These are phyloP conservation scores for Chamaecyparis obtusa DNA, from an alignment of 75 land plant genomes.

Conservation along the genomic window DNA sequence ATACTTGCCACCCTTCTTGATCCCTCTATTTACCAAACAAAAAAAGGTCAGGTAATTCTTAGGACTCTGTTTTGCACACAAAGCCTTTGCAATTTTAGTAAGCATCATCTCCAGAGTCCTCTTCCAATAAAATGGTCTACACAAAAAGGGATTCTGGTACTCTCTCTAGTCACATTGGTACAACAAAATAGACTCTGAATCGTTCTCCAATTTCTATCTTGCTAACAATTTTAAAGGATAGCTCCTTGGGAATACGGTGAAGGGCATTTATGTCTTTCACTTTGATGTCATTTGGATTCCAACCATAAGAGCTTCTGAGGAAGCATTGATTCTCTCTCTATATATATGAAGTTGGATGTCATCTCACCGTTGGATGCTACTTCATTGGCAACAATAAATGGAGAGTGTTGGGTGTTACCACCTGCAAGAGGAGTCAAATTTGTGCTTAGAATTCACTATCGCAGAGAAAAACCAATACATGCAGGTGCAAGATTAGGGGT, in stretches of 20 bases:
- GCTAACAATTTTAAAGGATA: constrained; percentile 77
- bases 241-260: constrained; percentile 80
- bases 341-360: constrained; percentile 90
- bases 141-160: constrained; percentile 70
- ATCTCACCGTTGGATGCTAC: too few species aligned
- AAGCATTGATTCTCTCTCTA: constrained; percentile 96
- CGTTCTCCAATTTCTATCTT: constrained; percentile 87
- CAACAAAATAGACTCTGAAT: constrained; percentile 75
- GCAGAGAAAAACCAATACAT: too few species aligned
- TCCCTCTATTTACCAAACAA: constrained; percentile 82
- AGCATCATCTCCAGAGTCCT: constrained; percentile 96
- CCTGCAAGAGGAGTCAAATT: too few species aligned
- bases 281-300: constrained; percentile 54
- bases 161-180: constrained; percentile 96
- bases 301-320: constrained; percentile 75
- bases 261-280: constrained; percentile 54
- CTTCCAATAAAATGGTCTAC: constrained; percentile 83
- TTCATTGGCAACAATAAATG: too few species aligned
- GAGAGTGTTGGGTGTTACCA: too few species aligned
- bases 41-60: constrained; percentile 80
- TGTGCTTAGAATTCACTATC: too few species aligned
- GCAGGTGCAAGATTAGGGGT: too few species aligned
- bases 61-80: constrained; percentile 55
- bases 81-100: constrained; percentile 55
- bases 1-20: constrained; percentile 64